Evolutionary conservation across 257 asterid genomes (phyloP), one percentile per base, ranked within the genome.

Genomic region (Mitragyna speciosa): DNA sequence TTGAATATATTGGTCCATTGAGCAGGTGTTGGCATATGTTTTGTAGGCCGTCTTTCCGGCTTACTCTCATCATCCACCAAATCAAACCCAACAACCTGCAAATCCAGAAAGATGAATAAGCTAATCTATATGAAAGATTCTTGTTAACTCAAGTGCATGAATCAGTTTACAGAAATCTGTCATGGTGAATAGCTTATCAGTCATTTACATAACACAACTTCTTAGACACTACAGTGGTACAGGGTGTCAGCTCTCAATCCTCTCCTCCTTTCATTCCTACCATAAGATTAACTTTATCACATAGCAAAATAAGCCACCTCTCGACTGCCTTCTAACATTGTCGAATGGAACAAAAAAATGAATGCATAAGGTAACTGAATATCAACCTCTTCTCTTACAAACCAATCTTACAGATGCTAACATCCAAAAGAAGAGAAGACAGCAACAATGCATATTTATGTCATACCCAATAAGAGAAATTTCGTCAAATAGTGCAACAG

Each of bases 11-110:
- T 95, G 81, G 97, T 95, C 99, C 99, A 95, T 76, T 95, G 93
- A 82, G 87, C 89, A 0, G 99, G 99, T 11, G 97, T 93, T 72
- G 97, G 99, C 99, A 95, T 95, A 90, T 95, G 99, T 84, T 95
- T 95, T 63, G 98, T 95, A 54, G 99, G 99, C 81, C 98, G 89
- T 81, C 99, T 88, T 86, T 95, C 99, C 80, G 99, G 99, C 87
- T 95, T 95, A 90, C 95, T 95, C 89, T 95, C 99, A 56, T 95
- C 99, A 81, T 95, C 99, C 88, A 95, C 99, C 84, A 93, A 94
- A 89, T 95, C 99, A 88, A 95, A 88, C 70, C 99, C 99, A 76
- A 95, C 99, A 54, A 95, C 99, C 99, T 95, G 90, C 89, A 82
- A 67, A 72, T 72, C 76, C 72, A 85, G 39, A 70, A 70, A 70